phyloP scores from a whole-genome alignment of 2,329 filamentous ascomycete species.

The Fusarium agapanthi region DNA sequence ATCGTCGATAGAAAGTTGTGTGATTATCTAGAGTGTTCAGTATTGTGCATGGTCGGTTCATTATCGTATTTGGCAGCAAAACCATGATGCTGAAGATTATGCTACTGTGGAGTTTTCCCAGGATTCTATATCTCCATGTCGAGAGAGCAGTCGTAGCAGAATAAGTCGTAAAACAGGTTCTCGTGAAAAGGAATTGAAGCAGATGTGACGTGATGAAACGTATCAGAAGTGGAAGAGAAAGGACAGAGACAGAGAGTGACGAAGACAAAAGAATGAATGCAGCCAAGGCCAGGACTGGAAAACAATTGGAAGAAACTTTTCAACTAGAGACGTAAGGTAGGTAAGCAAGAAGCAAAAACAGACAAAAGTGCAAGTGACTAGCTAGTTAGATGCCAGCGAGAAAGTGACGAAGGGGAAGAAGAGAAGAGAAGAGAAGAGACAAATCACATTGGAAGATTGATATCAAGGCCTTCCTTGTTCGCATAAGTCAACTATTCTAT shows the following conservation, averaged over 20 bases:
- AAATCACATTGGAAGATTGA: constrained; percentile 16
- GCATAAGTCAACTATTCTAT: constrained; percentile 14
- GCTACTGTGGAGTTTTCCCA: constrained; percentile 7
- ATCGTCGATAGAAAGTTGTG: constrained; percentile 23
- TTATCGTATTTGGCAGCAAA: constrained; percentile 10
- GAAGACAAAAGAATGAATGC: constrained; percentile 29
- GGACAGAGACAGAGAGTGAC: not conserved
- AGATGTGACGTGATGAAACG: constrained; percentile 6
- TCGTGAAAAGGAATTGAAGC: not conserved
- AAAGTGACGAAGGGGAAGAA: not conserved
- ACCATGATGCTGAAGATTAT: constrained; percentile 25
- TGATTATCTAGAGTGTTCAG: constrained; percentile 16
- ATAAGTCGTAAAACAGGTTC: not conserved
- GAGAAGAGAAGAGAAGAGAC: constrained; percentile 11
- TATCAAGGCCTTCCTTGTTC: constrained; percentile 35
- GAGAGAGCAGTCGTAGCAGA: not conserved
- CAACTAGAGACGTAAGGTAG: constrained; percentile 24
- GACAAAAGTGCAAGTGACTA: constrained; percentile 7
- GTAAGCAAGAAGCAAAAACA: constrained; percentile 26
- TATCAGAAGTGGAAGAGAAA: not conserved
- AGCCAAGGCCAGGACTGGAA: constrained; percentile 33
- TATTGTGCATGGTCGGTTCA: constrained; percentile 20
- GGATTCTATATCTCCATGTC: constrained; percentile 24
- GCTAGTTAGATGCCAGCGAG: not conserved
- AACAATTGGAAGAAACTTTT: constrained; percentile 5